Base-by-base conservation (phyloP, 2,329 filamentous ascomycete genomes). In the Thelonectria discophora region DNA sequence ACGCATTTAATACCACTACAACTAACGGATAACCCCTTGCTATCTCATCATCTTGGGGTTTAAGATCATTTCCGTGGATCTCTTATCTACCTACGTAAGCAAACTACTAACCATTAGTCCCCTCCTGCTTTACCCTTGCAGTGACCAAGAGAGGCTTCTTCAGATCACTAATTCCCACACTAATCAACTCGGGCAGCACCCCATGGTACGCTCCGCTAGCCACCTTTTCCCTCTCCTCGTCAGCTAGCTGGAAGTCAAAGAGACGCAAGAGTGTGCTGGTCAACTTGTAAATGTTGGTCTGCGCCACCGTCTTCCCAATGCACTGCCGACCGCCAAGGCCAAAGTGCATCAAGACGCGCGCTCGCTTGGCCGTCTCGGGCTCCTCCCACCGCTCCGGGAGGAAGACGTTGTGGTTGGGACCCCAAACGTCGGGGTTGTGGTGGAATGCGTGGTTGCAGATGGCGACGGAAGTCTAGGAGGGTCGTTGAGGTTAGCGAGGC, bases 311-410 rank as follows among this genome's bases (percentile, higher is more conserved):
- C 51, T 64, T 64, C 9, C 62, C 62, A 18, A 64, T 47, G 52
- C 62, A 64, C 32, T 64, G 62, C 11, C 62, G 58, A 15, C 62
- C 59, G n/a, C 62, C 62, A n/a, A 62, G n/a, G 6, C 62, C 59
- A 39, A 64, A 64, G 49, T 64, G 62, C 62, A 64, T 64, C n/a
- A 64, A 7, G 24, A 46, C 45, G 10, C 59, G 58, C 12, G 50
- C 51, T 5, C 46, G 49, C 15, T 62, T 40, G 1, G 50, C 47
- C 24, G 39, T 64, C 20, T 58, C 48, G 20, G 37, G 46, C 2
- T 27, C 20, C 0, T 64, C 62, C 62, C 62, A 64, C 9, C 62
- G 50, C 4, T 27, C 40, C 10, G 62, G 62, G 15, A 47, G 40
- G 32, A 64, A 64, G 11, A 59, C 43, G n/a, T 62, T 56, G 30